Evolutionary conservation across 495 filamentous ascomycete genomes (phyloP), one percentile per base, ranked within the genome.

Genomic region (Penicillium robsamsonii): DNA sequence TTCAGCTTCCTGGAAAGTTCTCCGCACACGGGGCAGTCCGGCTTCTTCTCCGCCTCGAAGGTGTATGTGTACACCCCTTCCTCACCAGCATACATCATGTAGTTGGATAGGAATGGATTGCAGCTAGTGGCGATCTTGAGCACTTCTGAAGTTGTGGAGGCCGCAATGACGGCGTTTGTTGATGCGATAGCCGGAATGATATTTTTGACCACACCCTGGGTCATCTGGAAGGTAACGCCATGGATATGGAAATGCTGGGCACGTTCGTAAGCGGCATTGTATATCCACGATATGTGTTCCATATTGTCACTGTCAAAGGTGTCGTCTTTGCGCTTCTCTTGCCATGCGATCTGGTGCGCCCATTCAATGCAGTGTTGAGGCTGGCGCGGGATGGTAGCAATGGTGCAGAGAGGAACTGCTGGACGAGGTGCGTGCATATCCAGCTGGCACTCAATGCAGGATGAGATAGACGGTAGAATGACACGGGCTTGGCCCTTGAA

Each of bases 61-160:
- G 93, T 97, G 68, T 96, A 96, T 0, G 95, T 99, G 76, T 97
- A 99, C 49, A 97, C 84, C 59, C 88, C 81, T 63, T 94, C 92
- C 67, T 99, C 90, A 37, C 95, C 95, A 29, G 87, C 96, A 73
- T 97, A 99, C 90, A 96, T 96, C 92, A 97, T 97, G 71, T 99
- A 99, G 67, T 95, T 99, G 59, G 89, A 84, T 1, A 97, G 81
- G 55, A 81, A 87, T 0, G 94, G 90, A 45, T 92, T 93, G 53
- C 83, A 83, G 43, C 77, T 81, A 38, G 91, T 95, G 25, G 86
- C 86, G 60, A 99, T 91, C 75, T 99, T 99, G 73, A 97, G 81
- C 10, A 92, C 93, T 73, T 99, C 95, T 46, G 96, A 97, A 64
- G 94, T 97, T 65, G 92, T 97, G 38, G 86, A 85, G 3, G 92